Base-by-base conservation (phyloP, 371 early-diverging fungal species). In the Umbelopsis sp. region DNA sequence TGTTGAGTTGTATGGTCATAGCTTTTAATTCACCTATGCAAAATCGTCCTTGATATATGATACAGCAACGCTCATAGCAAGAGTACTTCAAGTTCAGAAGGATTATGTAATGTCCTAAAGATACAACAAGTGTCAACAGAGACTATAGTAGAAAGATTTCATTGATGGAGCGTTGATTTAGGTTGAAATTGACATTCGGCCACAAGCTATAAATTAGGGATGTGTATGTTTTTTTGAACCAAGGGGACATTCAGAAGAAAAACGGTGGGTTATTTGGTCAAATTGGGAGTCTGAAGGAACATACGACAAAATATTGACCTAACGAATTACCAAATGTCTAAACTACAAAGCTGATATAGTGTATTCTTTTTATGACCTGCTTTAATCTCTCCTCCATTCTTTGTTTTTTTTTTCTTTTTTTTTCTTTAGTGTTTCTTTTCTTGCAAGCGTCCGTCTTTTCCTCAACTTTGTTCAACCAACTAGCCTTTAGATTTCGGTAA, bases 221-320 rank as follows among this genome's bases (percentile, higher is more conserved):
- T 7, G 35, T 25, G 29, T 57, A 18, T 57, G 57, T 57, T 29
- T 57, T 57, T 29, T n/a, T 41, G 41, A 29, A 57, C 57, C 57
- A 29, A 57, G 57, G 57, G 57, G 57, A 57, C 57, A 57, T 57
- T 57, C 57, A 57, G 32, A 57, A 35, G 35, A 57, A 57, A 57
- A 16, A 48, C 22, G 18, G 48, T 20, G n/a, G 29, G 48, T 48
- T 48, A 48, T 48, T 48, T 57, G 57, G 57, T 57, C 57, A 57
- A 35, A 57, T 57, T 35, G n/a, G 35, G 57, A 29, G 4, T 57
- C 32, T 14, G 16, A 57, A 35, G 35, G 6, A 18, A 5, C 29
- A 18, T 57, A 57, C 18, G 32, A 35, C 18, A 57, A 57, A 57
- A 57, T 57, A 57, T 57, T 57, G 48, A 57, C 16, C 35, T 57